Evolutionary conservation across 2,329 filamentous ascomycete species (phyloP).

Genomic region (Eurotiales sp.): DNA sequence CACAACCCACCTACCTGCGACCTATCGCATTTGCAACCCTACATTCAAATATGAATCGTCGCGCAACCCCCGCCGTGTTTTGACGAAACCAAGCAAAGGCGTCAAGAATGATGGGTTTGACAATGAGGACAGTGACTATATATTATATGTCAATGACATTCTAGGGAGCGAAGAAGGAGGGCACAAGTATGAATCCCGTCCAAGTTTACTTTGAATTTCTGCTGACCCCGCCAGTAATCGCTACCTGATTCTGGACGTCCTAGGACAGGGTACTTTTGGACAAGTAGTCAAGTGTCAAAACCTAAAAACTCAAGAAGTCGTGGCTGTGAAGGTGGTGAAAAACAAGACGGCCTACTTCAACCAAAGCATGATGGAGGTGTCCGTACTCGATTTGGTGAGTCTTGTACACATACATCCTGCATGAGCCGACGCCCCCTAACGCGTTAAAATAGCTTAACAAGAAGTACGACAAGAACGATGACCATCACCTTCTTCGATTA

Average conservation of each 20-base stretch:
- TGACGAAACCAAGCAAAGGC: conserved; percentile 98
- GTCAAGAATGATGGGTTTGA: conserved; percentile 98
- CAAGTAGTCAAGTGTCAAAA: conserved; percentile 99
- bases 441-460: conserved; percentile 70
- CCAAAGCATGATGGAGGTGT: conserved; percentile 99
- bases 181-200: conserved; percentile 65
- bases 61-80: conserved; percentile 86
- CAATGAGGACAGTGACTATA: conserved; percentile 98
- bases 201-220: conserved; percentile 1
- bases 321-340: conserved; percentile 98
- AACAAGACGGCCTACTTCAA: conserved; percentile 99
- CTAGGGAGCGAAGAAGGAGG: conserved; percentile 95
- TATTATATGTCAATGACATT: conserved; percentile 98
- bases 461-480: conserved; percentile 98
- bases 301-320: conserved; percentile 94
- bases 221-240: conserved; percentile 59
- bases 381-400: conserved; percentile 84
- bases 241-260: conserved; percentile 92
- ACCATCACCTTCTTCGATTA: conserved; percentile 88
- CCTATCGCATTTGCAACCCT: conserved; percentile 97
- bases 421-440: neutral
- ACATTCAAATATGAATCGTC: conserved; percentile 99
- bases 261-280: conserved; percentile 95
- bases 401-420: neutral
- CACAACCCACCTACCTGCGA: conserved; percentile 86